These are phyloP conservation scores for Podospora tetraspora DNA, from an alignment of 495 filamentous ascomycete genomes.

Conservation along the genomic window DNA sequence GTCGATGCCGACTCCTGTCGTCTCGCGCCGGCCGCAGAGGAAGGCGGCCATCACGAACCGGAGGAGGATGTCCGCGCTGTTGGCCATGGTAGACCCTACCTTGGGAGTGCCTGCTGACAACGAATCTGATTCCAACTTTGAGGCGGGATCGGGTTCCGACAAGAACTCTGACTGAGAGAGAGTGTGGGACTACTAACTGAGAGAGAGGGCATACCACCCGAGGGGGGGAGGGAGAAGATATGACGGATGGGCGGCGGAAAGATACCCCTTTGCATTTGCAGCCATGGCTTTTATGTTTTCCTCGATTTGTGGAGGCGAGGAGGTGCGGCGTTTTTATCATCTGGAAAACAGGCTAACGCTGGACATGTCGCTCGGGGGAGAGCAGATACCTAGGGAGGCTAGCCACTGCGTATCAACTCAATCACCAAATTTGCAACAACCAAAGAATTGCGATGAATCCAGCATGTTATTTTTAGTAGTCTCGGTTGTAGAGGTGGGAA, in stretches of 20 bases:
- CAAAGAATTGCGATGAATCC: not conserved
- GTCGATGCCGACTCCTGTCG: not conserved
- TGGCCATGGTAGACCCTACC: not conserved
- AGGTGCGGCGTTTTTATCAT: not conserved
- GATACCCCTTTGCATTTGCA: not conserved
- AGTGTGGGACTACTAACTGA: not conserved
- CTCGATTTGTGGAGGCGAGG: not conserved
- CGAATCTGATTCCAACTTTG: not conserved
- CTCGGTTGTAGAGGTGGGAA: not conserved
- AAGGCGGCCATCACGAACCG: not conserved
- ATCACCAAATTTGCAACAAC: not conserved
- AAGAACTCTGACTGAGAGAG: not conserved
- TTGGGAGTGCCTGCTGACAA: constrained; percentile 6
- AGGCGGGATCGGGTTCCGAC: not conserved
- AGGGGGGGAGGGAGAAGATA: not conserved
- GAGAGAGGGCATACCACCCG: not conserved
- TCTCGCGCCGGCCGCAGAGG: not conserved
- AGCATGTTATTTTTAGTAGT: not conserved
- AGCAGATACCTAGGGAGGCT: not conserved
- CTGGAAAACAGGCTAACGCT: not conserved
- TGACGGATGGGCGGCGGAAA: not conserved
- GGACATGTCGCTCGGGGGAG: not conserved
- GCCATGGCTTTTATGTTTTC: not conserved
- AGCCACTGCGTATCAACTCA: not conserved
- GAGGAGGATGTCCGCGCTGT: not conserved